phyloP scores from a whole-genome alignment of 345 rosid genomes.

The Camelina hispida region DNA sequence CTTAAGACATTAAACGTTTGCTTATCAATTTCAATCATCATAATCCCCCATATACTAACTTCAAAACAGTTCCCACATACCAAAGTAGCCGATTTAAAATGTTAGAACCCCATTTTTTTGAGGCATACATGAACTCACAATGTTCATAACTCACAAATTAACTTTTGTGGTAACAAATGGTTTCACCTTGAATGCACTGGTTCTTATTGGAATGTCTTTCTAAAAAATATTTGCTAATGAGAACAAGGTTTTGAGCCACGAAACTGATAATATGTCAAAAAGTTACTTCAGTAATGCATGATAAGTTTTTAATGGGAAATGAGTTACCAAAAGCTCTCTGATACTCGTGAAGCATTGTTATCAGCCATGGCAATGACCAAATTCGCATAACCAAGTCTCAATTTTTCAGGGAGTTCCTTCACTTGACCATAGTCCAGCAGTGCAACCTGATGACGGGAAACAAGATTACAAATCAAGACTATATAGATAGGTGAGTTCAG shows the following conservation, averaged over 20 bases:
- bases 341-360: conserved; percentile 60
- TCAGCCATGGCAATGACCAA: conserved; percentile 89
- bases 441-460: conserved; percentile 69
- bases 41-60: neutral
- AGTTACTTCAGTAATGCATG: conserved; percentile 10
- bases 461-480: conserved; percentile 15
- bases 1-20: neutral
- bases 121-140: conserved; percentile 3
- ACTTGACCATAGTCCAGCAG: conserved; percentile 96
- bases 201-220: conserved; percentile 1
- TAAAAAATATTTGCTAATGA: conserved; percentile 1
- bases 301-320: neutral
- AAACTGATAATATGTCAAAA: conserved; percentile 11
- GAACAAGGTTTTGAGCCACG: neutral
- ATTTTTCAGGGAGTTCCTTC: conserved; percentile 85
- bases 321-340: conserved; percentile 77
- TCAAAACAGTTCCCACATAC: conserved; percentile 1
- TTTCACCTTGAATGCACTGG: neutral
- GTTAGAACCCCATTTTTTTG: neutral
- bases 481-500: neutral
- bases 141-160: neutral
- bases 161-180: conserved; percentile 5
- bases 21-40: conserved; percentile 1
- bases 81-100: neutral
- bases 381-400: conserved; percentile 89